Conservation (phyloP, 2,329 filamentous ascomycete genomes). For the Hirsutella rhossiliensis region DNA sequence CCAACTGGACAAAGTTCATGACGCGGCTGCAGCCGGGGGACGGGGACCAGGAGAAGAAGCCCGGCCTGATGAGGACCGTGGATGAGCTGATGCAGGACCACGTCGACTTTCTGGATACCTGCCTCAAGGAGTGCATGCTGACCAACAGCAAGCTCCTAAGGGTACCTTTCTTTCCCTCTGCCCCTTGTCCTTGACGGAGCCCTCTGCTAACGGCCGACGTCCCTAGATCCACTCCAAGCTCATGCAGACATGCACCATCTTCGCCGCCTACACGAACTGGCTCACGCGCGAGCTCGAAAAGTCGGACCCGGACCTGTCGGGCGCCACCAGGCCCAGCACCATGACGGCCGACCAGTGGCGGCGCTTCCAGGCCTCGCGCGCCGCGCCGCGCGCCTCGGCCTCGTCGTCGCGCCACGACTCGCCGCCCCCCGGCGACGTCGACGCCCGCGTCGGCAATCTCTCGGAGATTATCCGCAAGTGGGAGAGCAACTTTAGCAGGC, state of each 20-base stretch:
- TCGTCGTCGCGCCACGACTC: slow-evolving; percentile 2
- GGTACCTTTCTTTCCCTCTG: slow-evolving; percentile 37
- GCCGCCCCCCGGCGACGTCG: slow-evolving; percentile 16
- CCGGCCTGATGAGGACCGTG: slow-evolving; percentile 54
- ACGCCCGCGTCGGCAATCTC: slow-evolving; percentile 56
- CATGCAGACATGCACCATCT: slow-evolving; percentile 91
- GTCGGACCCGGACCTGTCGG: slow-evolving; percentile 66
- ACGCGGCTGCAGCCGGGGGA: slow-evolving; percentile 57
- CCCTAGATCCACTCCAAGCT: slow-evolving; percentile 88
- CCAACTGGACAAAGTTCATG: slow-evolving; percentile 94
- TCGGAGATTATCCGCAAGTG: slow-evolving; percentile 84
- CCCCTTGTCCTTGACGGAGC: neutral
- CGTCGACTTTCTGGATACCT: slow-evolving; percentile 95
- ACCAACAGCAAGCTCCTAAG: slow-evolving; percentile 90
- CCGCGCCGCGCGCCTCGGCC: slow-evolving; percentile 19
- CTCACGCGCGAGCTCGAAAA: slow-evolving; percentile 76
- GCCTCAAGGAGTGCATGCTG: slow-evolving; percentile 96
- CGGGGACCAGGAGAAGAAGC: slow-evolving; percentile 19
- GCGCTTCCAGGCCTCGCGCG: slow-evolving; percentile 38
- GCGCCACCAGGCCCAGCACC: slow-evolving; percentile 42
- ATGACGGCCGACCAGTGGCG: slow-evolving; percentile 52
- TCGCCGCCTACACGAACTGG: slow-evolving; percentile 79
- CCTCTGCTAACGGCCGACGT: no score
- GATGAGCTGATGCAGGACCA: slow-evolving; percentile 99
- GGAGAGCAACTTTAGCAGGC: slow-evolving; percentile 83